phyloP scores from a whole-genome alignment of 2,329 filamentous ascomycete species.

The Trichoderma simmonsii region DNA sequence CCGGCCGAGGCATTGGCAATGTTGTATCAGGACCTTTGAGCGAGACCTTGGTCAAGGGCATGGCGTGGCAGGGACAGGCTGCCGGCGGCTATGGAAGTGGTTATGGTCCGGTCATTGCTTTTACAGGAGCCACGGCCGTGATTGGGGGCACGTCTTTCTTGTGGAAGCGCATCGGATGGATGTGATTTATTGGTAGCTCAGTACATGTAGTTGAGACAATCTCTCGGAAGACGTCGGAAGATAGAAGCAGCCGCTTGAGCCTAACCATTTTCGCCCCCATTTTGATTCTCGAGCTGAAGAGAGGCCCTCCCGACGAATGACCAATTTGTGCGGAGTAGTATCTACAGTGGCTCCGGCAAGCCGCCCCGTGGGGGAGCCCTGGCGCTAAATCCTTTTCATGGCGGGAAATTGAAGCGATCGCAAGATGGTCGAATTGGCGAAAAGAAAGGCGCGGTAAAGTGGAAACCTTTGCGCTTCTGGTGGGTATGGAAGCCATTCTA shows the following conservation, averaged over 20 bases:
- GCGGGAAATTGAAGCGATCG: not conserved
- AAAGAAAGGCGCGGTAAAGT: not conserved
- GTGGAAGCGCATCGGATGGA: conserved; percentile 33
- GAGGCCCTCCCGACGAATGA: not conserved
- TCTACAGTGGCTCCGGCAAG: not conserved
- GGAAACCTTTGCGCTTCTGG: not conserved
- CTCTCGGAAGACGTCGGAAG: not conserved
- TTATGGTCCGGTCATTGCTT: conserved; percentile 35
- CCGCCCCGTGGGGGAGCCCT: not conserved
- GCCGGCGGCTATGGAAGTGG: conserved; percentile 33
- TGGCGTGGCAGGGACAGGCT: conserved; percentile 39
- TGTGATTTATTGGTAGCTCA: conserved; percentile 21
- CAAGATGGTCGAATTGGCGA: not conserved
- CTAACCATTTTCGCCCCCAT: not conserved
- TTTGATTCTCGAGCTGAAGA: not conserved
- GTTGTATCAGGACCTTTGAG: conserved; percentile 56
- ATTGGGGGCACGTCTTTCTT: conserved; percentile 32
- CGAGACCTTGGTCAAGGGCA: conserved; percentile 46
- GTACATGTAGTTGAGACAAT: conserved; percentile 21
- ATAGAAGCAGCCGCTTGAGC: not conserved
- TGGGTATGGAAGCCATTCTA: not conserved
- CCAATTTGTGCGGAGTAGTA: not conserved
- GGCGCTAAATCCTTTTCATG: not conserved
- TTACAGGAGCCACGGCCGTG: conserved; percentile 33
- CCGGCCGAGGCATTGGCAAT: conserved; percentile 60